Evolutionary conservation across 2,329 filamentous ascomycete genomes (phyloP).

Genomic region (Phaeoacremonium minimum): DNA sequence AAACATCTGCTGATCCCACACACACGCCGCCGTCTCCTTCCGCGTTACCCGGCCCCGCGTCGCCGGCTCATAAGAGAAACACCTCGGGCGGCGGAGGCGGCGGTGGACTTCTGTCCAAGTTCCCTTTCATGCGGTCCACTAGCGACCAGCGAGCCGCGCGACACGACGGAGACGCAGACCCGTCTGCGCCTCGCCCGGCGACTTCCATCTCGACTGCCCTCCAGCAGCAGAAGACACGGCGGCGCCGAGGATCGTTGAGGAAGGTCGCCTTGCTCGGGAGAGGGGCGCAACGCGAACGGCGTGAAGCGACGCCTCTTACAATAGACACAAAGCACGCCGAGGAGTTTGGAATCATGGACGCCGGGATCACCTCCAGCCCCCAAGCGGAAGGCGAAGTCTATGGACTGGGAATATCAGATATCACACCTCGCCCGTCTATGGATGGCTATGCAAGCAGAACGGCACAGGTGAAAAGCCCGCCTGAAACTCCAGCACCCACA

Average conservation of each 20-base stretch:
- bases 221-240: slow-evolving; percentile 52
- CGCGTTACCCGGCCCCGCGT: too few relatives aligned
- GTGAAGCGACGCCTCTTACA: slow-evolving; percentile 42
- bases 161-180: slow-evolving; percentile 14
- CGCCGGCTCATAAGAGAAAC: slow-evolving; percentile 47
- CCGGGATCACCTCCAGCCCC: slow-evolving; percentile 8
- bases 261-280: slow-evolving; percentile 82
- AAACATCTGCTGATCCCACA: too few relatives aligned
- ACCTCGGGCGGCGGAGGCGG: slow-evolving; percentile 43
- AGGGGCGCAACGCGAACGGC: slow-evolving; percentile 58
- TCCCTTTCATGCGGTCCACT: slow-evolving; percentile 60
- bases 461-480: slow-evolving; percentile 9
- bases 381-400: slow-evolving; percentile 22
- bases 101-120: slow-evolving; percentile 61
- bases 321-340: slow-evolving; percentile 32
- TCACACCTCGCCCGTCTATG: slow-evolving; percentile 40
- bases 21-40: too few relatives aligned
- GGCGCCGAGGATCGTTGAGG: slow-evolving; percentile 77
- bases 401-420: slow-evolving; percentile 43
- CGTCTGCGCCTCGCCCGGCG: slow-evolving; percentile 24
- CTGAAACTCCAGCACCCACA: slow-evolving; percentile 12
- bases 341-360: slow-evolving; percentile 8
- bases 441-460: slow-evolving; percentile 37
- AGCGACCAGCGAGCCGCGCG: slow-evolving; percentile 19
- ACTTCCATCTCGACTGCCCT: slow-evolving; percentile 33